These are phyloP conservation scores for Lyophyllum atratum DNA, from an alignment of 768 basidiomycete species.

Conservation along the genomic window DNA sequence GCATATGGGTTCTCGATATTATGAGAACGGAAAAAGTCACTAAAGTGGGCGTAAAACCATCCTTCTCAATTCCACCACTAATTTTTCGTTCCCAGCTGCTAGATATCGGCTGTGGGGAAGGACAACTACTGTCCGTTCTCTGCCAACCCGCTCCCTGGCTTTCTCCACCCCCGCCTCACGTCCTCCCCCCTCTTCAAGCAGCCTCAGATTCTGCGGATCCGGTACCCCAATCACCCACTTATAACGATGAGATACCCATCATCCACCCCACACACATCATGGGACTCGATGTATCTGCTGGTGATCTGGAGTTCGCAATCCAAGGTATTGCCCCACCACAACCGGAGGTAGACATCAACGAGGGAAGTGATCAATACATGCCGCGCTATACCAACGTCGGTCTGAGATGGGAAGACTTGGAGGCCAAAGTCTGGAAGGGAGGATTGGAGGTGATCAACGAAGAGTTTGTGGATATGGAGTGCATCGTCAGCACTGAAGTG, in stretches of 20 bases:
- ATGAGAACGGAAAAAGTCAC: slow-evolving; percentile 58
- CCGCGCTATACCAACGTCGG: slow-evolving; percentile 28
- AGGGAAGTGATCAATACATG: slow-evolving; percentile 21
- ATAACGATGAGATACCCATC: slow-evolving; percentile 53
- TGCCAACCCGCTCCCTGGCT: slow-evolving; percentile 78
- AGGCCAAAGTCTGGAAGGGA: slow-evolving; percentile 73
- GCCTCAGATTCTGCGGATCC: slow-evolving; percentile 16
- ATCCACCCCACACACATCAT: slow-evolving; percentile 57
- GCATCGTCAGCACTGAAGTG: slow-evolving; percentile 83
- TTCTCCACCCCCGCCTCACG: slow-evolving; percentile 36
- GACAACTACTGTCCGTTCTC: slow-evolving; percentile 67
- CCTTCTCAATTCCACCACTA: not conserved
- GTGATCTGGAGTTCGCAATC: slow-evolving; percentile 57
- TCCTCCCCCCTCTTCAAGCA: slow-evolving; percentile 23
- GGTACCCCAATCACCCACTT: slow-evolving; percentile 27
- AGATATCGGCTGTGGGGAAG: slow-evolving; percentile 86
- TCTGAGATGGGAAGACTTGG: slow-evolving; percentile 69
- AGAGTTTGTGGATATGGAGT: slow-evolving; percentile 63
- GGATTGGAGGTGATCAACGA: slow-evolving; percentile 69
- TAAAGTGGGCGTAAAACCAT: slow-evolving; percentile 38
- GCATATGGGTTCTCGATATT: slow-evolving; percentile 70
- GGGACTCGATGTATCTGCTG: slow-evolving; percentile 66
- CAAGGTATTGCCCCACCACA: slow-evolving; percentile 45
- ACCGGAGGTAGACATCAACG: slow-evolving; percentile 19
- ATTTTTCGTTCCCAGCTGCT: slow-evolving; percentile 52